Percentiles rank a stretch among this genome's conserved stretches.
Evolutionary conservation across 768 basidiomycete species (phyloP).

Genomic region (Tricholoma matsutake): DNA sequence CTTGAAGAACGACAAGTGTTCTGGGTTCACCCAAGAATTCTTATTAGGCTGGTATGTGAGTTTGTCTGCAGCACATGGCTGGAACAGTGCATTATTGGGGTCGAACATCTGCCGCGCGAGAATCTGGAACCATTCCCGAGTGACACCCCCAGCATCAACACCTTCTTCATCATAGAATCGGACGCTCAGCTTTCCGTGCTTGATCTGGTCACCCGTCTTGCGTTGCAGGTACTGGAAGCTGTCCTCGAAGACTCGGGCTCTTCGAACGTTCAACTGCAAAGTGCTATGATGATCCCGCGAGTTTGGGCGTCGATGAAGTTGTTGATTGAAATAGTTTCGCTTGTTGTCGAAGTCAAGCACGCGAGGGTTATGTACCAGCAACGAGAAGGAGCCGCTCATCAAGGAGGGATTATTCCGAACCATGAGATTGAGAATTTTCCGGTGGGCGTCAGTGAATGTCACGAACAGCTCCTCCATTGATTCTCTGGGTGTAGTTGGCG

Average conservation of each 20-base stretch:
- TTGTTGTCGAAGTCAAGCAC: slow-evolving; percentile 99
- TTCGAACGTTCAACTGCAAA: slow-evolving; percentile 84
- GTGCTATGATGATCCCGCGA: slow-evolving; percentile 79
- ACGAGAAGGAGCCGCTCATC: slow-evolving; percentile 97
- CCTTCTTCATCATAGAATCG: slow-evolving; percentile 98
- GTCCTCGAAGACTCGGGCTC: slow-evolving; percentile 94
- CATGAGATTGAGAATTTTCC: slow-evolving; percentile 94
- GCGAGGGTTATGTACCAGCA: slow-evolving; percentile 92
- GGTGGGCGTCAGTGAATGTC: slow-evolving; percentile 88
- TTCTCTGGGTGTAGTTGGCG: slow-evolving; percentile 66
- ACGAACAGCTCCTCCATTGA: slow-evolving; percentile 91
- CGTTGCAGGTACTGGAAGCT: slow-evolving; percentile 91
- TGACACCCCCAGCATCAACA: slow-evolving; percentile 97
- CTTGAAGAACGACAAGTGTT: slow-evolving; percentile 97
- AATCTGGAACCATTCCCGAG: slow-evolving; percentile 98
- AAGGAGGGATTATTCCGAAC: slow-evolving; percentile 97
- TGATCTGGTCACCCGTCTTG: slow-evolving; percentile 93
- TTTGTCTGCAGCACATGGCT: slow-evolving; percentile 93
- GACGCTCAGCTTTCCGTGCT: slow-evolving; percentile 94
- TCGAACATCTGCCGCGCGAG: slow-evolving; percentile 99
- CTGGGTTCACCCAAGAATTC: slow-evolving; percentile 90
- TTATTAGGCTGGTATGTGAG: slow-evolving; percentile 96
- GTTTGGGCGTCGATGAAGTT: slow-evolving; percentile 81
- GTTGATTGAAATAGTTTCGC: slow-evolving; percentile 92
- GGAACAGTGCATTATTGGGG: slow-evolving; percentile 97